These are phyloP conservation scores for Pinus tabuliformis DNA, from an alignment of 75 land plant genomes.

Conservation along the genomic window DNA sequence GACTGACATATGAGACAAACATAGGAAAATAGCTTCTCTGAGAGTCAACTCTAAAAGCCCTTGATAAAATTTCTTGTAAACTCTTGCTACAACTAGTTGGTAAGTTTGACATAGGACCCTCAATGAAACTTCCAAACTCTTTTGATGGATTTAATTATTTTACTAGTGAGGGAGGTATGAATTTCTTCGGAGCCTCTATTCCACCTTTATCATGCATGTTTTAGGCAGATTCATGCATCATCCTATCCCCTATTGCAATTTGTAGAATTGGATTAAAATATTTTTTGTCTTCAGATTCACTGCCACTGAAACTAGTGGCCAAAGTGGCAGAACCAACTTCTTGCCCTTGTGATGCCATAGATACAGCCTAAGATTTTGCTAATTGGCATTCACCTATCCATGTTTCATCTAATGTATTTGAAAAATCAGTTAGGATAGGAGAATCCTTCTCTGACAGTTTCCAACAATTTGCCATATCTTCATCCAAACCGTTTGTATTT, in stretches of 20 bases:
- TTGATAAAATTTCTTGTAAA: constrained; percentile 10
- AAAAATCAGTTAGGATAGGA: no score
- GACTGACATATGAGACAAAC: constrained; percentile 26
- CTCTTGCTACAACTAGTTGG: constrained; percentile 31
- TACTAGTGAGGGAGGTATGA: constrained; percentile 35
- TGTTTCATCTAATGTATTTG: no score
- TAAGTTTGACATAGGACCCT: constrained; percentile 50
- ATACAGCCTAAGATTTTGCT: no score
- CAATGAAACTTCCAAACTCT: constrained; percentile 46
- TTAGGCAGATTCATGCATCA: constrained; percentile 53
- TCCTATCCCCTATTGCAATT: background rate
- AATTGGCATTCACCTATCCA: no score
- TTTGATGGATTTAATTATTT: constrained; percentile 49
- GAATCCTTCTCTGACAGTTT: constrained; percentile 27
- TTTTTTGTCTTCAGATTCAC: no score
- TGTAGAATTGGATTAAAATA: background rate
- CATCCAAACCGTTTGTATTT: background rate
- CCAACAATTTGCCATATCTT: constrained; percentile 1
- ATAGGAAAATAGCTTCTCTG: constrained; percentile 17
- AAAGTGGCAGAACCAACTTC: no score
- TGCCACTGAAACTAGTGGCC: no score
- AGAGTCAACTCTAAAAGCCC: constrained; percentile 21
- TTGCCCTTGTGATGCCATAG: no score
- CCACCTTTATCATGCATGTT: no score
- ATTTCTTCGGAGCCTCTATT: constrained; percentile 28